Conservation (phyloP, 352 stramenopile genomes). For the Phytopythium kandeliae region DNA sequence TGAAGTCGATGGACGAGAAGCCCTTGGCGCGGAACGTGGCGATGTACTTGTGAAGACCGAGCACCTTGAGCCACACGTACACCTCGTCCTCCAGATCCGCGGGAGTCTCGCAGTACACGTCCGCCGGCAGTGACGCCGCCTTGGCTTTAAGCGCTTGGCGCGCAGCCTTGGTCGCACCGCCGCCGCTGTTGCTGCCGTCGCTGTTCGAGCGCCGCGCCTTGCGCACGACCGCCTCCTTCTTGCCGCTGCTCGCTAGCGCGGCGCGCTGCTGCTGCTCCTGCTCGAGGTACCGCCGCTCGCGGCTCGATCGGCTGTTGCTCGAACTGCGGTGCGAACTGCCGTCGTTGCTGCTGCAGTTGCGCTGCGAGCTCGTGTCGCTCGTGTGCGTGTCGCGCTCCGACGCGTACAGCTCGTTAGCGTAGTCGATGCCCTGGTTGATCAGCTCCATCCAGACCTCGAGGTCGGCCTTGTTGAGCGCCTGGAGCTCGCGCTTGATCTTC, state of each 20-base stretch:
- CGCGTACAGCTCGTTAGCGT: conserved; percentile 48
- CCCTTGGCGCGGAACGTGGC: conserved; percentile 73
- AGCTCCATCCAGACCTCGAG: conserved; percentile 67
- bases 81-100: conserved; percentile 63
- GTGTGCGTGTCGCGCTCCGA: conserved; percentile 16
- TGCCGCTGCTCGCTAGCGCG: conserved; percentile 3
- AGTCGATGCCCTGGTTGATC: conserved; percentile 75
- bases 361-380: conserved; percentile 12
- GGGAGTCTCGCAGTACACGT: conserved; percentile 27
- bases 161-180: neutral
- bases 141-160: conserved; percentile 1
- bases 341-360: conserved; percentile 29
- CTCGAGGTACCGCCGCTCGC: conserved; percentile 13
- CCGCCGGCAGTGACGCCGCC: conserved; percentile 11
- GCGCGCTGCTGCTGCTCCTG: conserved; percentile 13
- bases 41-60: conserved; percentile 53
- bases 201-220: conserved; percentile 20
- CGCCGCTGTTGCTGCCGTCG: conserved; percentile 7
- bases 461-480: conserved; percentile 48
- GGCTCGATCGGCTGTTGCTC: conserved; percentile 25
- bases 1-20: conserved; percentile 74
- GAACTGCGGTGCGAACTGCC: conserved; percentile 15
- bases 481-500: conserved; percentile 82
- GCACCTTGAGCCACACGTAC: conserved; percentile 62
- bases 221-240: conserved; percentile 14